Evolutionary conservation across 2,329 filamentous ascomycete species (phyloP).

Genomic region (Cadophora gregata): DNA sequence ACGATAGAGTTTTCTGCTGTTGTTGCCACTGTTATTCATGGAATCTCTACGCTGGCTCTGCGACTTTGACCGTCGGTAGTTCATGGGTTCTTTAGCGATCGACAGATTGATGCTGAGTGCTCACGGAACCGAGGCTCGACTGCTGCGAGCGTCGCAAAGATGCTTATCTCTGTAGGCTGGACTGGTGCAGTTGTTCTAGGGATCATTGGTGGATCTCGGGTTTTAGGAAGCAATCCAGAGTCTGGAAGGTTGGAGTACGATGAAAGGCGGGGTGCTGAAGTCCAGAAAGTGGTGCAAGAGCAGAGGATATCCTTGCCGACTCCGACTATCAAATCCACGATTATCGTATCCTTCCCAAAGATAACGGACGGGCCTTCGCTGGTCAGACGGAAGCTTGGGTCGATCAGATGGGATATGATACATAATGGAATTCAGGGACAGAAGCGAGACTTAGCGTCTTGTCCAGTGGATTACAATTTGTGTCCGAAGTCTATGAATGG

Average conservation of each 20-base stretch:
- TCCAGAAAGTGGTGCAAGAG: slow-evolving; percentile 23
- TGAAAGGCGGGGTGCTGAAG: neutral
- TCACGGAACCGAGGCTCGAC: slow-evolving; percentile 8
- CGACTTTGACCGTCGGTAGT: slow-evolving; percentile 31
- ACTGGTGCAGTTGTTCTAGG: neutral
- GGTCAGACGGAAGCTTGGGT: slow-evolving; percentile 38
- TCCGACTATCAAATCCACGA: slow-evolving; percentile 17
- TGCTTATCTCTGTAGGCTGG: neutral
- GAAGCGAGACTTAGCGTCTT: slow-evolving; percentile 39
- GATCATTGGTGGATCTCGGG: neutral
- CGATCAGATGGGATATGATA: slow-evolving; percentile 39
- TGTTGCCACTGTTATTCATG: slow-evolving; percentile 26
- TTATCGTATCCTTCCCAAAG: slow-evolving; percentile 34
- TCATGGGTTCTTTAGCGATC: slow-evolving; percentile 20
- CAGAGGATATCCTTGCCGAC: slow-evolving; percentile 15
- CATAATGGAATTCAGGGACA: slow-evolving; percentile 40
- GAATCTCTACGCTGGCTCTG: slow-evolving; percentile 19
- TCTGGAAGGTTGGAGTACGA: neutral
- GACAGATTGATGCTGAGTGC: slow-evolving; percentile 1
- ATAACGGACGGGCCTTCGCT: slow-evolving; percentile 34
- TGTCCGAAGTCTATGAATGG: slow-evolving; percentile 41
- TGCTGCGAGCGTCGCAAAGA: slow-evolving; percentile 4
- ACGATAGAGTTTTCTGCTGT: neutral
- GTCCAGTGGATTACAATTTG: slow-evolving; percentile 37
- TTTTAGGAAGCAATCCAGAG: neutral